Conservation (phyloP, 2,329 filamentous ascomycete genomes). For the Ophiostoma tasmaniense region DNA sequence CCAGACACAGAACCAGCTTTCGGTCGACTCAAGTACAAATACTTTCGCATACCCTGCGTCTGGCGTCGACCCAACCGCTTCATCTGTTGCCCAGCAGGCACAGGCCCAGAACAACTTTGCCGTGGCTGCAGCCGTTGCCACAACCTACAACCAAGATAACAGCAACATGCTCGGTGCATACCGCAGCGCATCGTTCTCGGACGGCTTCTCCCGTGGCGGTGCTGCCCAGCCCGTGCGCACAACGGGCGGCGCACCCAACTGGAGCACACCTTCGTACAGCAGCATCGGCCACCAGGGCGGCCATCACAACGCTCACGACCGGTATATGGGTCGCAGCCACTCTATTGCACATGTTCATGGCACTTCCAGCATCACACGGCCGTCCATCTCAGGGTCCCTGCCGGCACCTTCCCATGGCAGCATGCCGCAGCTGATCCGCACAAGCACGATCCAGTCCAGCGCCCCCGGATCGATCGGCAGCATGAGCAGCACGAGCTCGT, state of each 20-base stretch:
- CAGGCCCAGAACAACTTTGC: slow-evolving; percentile 32
- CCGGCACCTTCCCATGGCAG: slow-evolving; percentile 34
- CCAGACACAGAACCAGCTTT: slow-evolving; percentile 24
- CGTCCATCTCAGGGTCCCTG: slow-evolving; percentile 41
- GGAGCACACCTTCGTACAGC: slow-evolving; percentile 38
- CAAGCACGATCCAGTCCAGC: slow-evolving; percentile 42
- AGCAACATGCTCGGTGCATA: slow-evolving; percentile 50
- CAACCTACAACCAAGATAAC: slow-evolving; percentile 32
- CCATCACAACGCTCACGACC: slow-evolving; percentile 18
- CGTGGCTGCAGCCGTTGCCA: slow-evolving; percentile 20
- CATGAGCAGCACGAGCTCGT: slow-evolving; percentile 30
- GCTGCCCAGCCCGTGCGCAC: slow-evolving; percentile 29
- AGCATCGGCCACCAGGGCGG: slow-evolving; percentile 21
- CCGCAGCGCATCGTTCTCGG: slow-evolving; percentile 43
- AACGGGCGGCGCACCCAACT: slow-evolving; percentile 24
- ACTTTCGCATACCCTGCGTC: slow-evolving; percentile 48
- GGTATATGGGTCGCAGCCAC: slow-evolving; percentile 29
- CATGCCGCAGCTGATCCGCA: slow-evolving; percentile 45
- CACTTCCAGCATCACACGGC: slow-evolving; percentile 37
- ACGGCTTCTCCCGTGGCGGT: slow-evolving; percentile 36
- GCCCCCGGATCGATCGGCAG: slow-evolving; percentile 12
- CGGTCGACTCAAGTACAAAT: slow-evolving; percentile 41
- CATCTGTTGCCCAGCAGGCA: slow-evolving; percentile 26
- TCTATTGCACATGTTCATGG: slow-evolving; percentile 34
- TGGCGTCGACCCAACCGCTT: slow-evolving; percentile 38